These are phyloP conservation scores for Ajuga chamaepitys DNA, from an alignment of 257 asterid species.

Conservation along the genomic window DNA sequence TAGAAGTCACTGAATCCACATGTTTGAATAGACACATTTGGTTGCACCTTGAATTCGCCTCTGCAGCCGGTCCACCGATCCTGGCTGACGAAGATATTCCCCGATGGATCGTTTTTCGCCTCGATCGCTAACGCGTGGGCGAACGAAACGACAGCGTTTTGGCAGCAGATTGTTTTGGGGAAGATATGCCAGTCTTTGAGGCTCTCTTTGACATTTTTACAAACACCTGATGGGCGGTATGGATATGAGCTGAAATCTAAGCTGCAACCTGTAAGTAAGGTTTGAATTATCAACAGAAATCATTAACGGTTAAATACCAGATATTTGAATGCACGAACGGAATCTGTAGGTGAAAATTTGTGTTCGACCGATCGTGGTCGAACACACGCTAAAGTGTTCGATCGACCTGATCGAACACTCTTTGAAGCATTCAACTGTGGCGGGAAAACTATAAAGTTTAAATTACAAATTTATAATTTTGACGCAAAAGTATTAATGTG, in stretches of 20 bases:
- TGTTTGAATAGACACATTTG: slow-evolving; percentile 26
- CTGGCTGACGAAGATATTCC: slow-evolving; percentile 29
- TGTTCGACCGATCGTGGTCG: background rate
- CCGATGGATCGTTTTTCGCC: slow-evolving; percentile 17
- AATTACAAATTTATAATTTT: too few species aligned
- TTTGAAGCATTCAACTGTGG: too few species aligned
- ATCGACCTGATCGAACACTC: too few species aligned
- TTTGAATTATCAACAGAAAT: background rate
- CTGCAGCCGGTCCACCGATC: slow-evolving; percentile 40
- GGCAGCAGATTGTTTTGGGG: slow-evolving; percentile 55
- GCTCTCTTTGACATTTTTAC: slow-evolving; percentile 25
- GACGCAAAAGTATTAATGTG: too few species aligned
- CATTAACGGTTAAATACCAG: background rate
- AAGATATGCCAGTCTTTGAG: slow-evolving; percentile 40
- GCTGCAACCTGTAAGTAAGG: slow-evolving; percentile 41
- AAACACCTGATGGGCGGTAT: slow-evolving; percentile 61
- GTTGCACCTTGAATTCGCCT: slow-evolving; percentile 32
- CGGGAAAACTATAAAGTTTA: too few species aligned
- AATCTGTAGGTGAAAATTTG: background rate
- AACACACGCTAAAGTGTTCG: too few species aligned
- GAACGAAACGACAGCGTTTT: slow-evolving; percentile 36
- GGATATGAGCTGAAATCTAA: slow-evolving; percentile 42
- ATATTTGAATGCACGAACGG: background rate
- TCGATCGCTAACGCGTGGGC: slow-evolving; percentile 46
- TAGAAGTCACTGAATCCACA: slow-evolving; percentile 43